These are phyloP conservation scores for Wickerhamiella slavikovae DNA, from an alignment of 805 yeast genomes.

Conservation along the genomic window DNA sequence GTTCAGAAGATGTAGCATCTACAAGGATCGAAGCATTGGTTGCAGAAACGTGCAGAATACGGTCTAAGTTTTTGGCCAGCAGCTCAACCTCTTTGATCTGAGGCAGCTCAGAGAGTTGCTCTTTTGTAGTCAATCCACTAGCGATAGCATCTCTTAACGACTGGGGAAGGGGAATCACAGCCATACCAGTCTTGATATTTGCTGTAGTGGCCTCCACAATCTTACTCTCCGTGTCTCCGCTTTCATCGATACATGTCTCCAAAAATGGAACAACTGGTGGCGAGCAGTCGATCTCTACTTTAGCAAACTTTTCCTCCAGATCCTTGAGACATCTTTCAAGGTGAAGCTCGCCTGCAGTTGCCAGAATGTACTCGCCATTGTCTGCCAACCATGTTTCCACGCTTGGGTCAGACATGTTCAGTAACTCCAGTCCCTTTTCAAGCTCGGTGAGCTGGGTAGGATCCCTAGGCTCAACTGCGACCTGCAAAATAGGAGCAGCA, in stretches of 20 bases:
- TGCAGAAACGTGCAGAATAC: slow-evolving; percentile 55
- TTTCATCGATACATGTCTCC: slow-evolving; percentile 43
- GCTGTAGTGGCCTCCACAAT: slow-evolving; percentile 28
- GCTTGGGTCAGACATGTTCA: slow-evolving; percentile 86
- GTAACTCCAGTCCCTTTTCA: slow-evolving; percentile 54
- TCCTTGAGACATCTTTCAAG: slow-evolving; percentile 88
- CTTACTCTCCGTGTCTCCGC: slow-evolving; percentile 8
- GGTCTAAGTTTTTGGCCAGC: slow-evolving; percentile 12
- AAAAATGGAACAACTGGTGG: slow-evolving; percentile 89
- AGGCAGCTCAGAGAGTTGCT: neutral
- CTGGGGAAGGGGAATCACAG: slow-evolving; percentile 34
- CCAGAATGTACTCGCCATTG: slow-evolving; percentile 79
- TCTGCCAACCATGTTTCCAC: slow-evolving; percentile 73
- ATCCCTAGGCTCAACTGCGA: slow-evolving; percentile 86
- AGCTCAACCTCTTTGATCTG: slow-evolving; percentile 10
- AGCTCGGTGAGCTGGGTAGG: slow-evolving; percentile 60
- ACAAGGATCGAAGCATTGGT: slow-evolving; percentile 29
- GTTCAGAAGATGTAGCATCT: slow-evolving; percentile 29
- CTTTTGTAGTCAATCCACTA: slow-evolving; percentile 4
- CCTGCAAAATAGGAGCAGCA: slow-evolving; percentile 82
- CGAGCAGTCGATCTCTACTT: slow-evolving; percentile 65
- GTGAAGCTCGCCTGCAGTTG: slow-evolving; percentile 94
- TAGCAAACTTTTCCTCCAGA: slow-evolving; percentile 76
- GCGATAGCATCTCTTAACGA: slow-evolving; percentile 20
- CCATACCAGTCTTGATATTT: slow-evolving; percentile 23